Evolutionary conservation across 192 early-diverging fungal species (phyloP).

Genomic region (Rhizophagus prolifer): DNA sequence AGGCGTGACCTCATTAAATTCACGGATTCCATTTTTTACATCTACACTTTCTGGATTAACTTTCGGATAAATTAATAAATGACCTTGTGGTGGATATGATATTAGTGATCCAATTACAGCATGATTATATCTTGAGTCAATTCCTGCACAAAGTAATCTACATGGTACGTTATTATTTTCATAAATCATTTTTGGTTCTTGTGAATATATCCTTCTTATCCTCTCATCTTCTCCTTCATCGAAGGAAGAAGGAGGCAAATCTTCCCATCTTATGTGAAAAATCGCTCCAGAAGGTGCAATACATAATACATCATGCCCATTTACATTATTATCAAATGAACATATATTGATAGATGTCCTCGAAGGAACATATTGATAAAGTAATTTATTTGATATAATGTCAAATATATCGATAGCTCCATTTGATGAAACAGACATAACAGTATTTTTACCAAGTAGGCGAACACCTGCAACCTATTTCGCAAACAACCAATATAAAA

Average conservation of each 20-base stretch:
- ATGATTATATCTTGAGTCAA: slow-evolving; percentile 1
- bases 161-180: neutral
- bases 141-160: slow-evolving; percentile 7
- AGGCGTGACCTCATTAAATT: neutral
- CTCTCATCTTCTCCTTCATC: neutral
- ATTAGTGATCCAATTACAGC: slow-evolving; percentile 11
- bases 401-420: slow-evolving; percentile 6
- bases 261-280: neutral
- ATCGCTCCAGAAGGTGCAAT: slow-evolving; percentile 5
- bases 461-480: slow-evolving; percentile 8
- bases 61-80: slow-evolving; percentile 2
- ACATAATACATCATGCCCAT: neutral
- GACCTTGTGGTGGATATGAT: neutral
- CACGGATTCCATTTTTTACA: neutral
- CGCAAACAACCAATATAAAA: neutral
- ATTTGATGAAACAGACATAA: slow-evolving; percentile 12
- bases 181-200: slow-evolving; percentile 15
- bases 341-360: neutral
- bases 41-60: neutral
- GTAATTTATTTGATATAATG: neutral
- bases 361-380: neutral
- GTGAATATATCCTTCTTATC: neutral
- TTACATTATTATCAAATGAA: slow-evolving; percentile 1
- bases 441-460: slow-evolving; percentile 8
- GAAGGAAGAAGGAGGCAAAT: neutral